phyloP scores from a whole-genome alignment of 352 stramenopile species.

The Globisporangium echinulatum region DNA sequence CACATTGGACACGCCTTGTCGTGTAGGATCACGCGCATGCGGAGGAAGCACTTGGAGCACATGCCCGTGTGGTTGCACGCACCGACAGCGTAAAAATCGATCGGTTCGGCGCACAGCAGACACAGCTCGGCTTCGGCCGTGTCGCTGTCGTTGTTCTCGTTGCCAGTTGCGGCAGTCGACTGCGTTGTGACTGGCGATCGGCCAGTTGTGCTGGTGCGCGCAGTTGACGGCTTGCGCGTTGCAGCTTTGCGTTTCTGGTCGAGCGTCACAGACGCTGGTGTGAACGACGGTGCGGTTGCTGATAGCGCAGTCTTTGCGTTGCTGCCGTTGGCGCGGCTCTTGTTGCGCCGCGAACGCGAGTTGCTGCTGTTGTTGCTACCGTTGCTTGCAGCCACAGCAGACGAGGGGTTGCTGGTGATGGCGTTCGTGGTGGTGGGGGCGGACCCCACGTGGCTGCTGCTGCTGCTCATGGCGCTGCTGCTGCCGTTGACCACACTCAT shows the following conservation, averaged over 20 bases:
- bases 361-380: neutral
- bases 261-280: slow-evolving; percentile 2
- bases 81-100: slow-evolving; percentile 63
- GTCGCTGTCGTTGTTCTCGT: slow-evolving; percentile 18
- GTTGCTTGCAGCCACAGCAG: neutral
- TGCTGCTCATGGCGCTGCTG: slow-evolving; percentile 9
- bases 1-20: slow-evolving; percentile 79
- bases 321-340: slow-evolving; percentile 11
- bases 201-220: no score
- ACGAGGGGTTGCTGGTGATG: slow-evolving; percentile 16
- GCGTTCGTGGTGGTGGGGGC: slow-evolving; percentile 18
- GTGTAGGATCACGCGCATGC: slow-evolving; percentile 75
- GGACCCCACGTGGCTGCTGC: slow-evolving; percentile 21
- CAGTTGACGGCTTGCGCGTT: neutral
- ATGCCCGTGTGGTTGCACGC: slow-evolving; percentile 78
- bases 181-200: no score
- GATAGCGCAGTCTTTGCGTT: slow-evolving; percentile 4
- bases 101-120: slow-evolving; percentile 61
- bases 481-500: slow-evolving; percentile 27
- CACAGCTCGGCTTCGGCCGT: slow-evolving; percentile 29
- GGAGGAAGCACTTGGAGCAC: slow-evolving; percentile 77
- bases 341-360: neutral
- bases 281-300: slow-evolving; percentile 9
- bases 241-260: slow-evolving; percentile 18
- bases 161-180: neutral